A percentile compares a stretch with the other conserved stretches of the same genome.
These are phyloP conservation scores for Phoma sp. DNA, from an alignment of 2,329 filamentous ascomycete species.

Conservation along the genomic window DNA sequence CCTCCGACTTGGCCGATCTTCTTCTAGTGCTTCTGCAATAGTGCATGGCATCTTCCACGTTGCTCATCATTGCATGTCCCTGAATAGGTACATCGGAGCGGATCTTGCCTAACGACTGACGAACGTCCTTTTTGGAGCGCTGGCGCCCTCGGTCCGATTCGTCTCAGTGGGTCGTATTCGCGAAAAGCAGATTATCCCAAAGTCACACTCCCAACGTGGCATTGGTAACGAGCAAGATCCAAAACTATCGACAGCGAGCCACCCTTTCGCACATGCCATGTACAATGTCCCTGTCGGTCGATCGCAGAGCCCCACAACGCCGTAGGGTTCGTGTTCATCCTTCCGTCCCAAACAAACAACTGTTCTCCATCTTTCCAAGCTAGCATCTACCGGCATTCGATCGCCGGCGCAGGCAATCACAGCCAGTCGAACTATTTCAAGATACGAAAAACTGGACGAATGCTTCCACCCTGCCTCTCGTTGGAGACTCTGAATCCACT, in stretches of 20 bases:
- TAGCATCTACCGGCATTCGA: background rate
- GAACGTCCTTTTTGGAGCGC: background rate
- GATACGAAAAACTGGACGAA: background rate
- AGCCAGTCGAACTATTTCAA: background rate
- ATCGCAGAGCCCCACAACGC: constrained; percentile 2
- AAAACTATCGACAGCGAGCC: background rate
- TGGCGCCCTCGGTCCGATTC: constrained; percentile 6
- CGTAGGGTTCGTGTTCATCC: background rate
- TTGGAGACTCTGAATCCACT: background rate
- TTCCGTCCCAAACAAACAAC: background rate
- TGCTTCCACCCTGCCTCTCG: background rate
- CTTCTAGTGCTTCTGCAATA: constrained; percentile 1
- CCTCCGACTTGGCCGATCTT: background rate
- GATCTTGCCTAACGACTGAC: background rate
- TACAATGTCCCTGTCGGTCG: constrained; percentile 8
- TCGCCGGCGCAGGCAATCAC: background rate
- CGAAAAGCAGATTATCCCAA: background rate
- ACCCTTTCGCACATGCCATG: background rate
- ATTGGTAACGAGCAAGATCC: background rate
- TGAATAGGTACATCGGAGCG: background rate
- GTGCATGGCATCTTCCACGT: background rate
- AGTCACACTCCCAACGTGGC: background rate
- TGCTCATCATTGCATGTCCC: background rate
- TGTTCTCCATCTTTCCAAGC: background rate
- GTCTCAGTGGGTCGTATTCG: background rate